phyloP scores from a whole-genome alignment of 306 rosid genomes.

The Oemleria cerasiformis region DNA sequence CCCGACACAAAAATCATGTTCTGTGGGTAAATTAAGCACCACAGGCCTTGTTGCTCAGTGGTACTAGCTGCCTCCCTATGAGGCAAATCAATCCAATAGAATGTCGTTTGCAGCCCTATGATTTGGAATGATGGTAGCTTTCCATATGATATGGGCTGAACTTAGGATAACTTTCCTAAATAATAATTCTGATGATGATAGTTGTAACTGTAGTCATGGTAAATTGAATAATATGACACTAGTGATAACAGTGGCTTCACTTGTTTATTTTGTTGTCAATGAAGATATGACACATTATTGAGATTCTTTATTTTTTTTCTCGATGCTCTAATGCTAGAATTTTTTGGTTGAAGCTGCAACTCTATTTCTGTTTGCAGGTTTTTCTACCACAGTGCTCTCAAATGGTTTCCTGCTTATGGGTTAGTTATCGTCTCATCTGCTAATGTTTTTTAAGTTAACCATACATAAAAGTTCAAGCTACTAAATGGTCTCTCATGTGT shows the following conservation, averaged over 20 bases:
- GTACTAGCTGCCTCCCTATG: conserved; percentile 2
- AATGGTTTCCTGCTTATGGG: conserved; percentile 88
- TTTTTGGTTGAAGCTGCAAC: background rate
- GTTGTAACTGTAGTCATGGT: background rate
- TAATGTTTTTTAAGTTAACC: conserved; percentile 15
- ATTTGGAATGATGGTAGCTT: background rate
- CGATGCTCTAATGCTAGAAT: background rate
- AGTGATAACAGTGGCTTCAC: conserved; percentile 2
- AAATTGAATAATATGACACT: background rate
- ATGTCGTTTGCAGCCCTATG: background rate
- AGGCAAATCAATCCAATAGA: conserved; percentile 3
- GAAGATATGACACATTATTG: background rate
- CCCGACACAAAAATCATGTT: background rate
- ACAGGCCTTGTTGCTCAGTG: background rate
- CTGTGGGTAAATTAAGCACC: conserved; percentile 1
- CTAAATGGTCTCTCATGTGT: background rate
- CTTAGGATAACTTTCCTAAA: background rate
- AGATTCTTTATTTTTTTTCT: background rate
- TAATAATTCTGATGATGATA: background rate
- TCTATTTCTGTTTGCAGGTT: conserved; percentile 50
- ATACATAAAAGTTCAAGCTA: background rate
- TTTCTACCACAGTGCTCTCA: conserved; percentile 90
- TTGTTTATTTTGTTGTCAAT: background rate
- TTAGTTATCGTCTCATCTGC: conserved; percentile 36
- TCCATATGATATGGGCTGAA: background rate